These are phyloP conservation scores for Kodamaea restingae DNA, from an alignment of 805 yeast species.

Conservation along the genomic window DNA sequence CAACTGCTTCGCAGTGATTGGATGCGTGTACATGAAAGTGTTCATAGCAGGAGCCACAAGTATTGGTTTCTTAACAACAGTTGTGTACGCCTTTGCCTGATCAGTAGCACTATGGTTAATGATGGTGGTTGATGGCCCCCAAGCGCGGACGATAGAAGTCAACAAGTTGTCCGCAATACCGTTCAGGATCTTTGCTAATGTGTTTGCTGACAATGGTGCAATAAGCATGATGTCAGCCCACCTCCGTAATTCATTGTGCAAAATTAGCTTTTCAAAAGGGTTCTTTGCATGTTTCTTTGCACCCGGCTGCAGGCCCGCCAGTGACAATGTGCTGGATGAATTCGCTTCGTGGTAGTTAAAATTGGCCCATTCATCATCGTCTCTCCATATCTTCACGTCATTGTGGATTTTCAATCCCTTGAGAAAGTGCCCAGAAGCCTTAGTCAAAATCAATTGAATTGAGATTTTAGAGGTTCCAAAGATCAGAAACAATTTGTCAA, in stretches of 20 bases:
- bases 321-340: background rate
- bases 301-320: slow-evolving; percentile 3
- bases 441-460: slow-evolving; percentile 80
- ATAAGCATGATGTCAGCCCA: slow-evolving; percentile 47
- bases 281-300: slow-evolving; percentile 23
- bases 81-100: background rate
- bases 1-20: slow-evolving; percentile 41
- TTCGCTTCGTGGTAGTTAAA: slow-evolving; percentile 23
- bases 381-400: slow-evolving; percentile 85
- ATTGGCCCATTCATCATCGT: slow-evolving; percentile 84
- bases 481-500: slow-evolving; percentile 77
- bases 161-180: slow-evolving; percentile 44
- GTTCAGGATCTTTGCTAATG: slow-evolving; percentile 41
- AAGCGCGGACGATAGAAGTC: slow-evolving; percentile 39
- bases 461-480: slow-evolving; percentile 68
- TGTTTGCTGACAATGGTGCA: slow-evolving; percentile 45
- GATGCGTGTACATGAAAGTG: slow-evolving; percentile 46
- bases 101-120: slow-evolving; percentile 6
- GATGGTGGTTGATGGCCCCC: slow-evolving; percentile 30
- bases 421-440: slow-evolving; percentile 69
- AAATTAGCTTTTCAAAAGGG: slow-evolving; percentile 34
- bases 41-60: slow-evolving; percentile 48
- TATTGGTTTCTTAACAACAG: slow-evolving; percentile 34
- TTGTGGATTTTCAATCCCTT: slow-evolving; percentile 59
- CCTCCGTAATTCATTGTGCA: slow-evolving; percentile 42